A percentile compares a stretch with the other conserved stretches of the same genome.
Evolutionary conservation across 441 rosid genomes (phyloP).

Genomic region (Erodium trifolium): DNA sequence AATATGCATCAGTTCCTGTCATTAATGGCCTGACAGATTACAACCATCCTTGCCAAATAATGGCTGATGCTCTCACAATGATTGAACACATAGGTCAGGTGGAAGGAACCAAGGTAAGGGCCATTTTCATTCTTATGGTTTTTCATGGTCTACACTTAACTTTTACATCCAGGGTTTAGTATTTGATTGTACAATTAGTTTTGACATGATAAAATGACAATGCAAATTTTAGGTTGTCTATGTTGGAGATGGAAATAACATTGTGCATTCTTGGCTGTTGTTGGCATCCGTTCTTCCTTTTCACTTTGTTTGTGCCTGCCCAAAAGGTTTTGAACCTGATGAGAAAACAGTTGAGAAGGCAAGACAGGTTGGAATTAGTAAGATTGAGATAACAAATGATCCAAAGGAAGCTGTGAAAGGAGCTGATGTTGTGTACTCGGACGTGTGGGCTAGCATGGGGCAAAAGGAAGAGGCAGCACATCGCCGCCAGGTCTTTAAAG

Average conservation of each 20-base stretch:
- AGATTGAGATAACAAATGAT: slow-evolving; percentile 85
- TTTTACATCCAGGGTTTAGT: not conserved
- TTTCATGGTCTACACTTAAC: not conserved
- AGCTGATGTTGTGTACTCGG: slow-evolving; percentile 97
- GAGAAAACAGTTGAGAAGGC: slow-evolving; percentile 70
- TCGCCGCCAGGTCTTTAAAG: slow-evolving; percentile 77
- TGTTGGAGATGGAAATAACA: slow-evolving; percentile 95
- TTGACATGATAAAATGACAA: not conserved
- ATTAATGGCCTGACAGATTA: slow-evolving; percentile 88
- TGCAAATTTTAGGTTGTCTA: slow-evolving; percentile 64
- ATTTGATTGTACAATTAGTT: not conserved
- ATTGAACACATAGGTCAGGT: slow-evolving; percentile 77
- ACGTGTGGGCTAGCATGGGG: slow-evolving; percentile 99
- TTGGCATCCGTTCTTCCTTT: slow-evolving; percentile 84
- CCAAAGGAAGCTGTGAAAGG: slow-evolving; percentile 80
- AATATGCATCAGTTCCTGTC: slow-evolving; percentile 70
- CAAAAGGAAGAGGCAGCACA: slow-evolving; percentile 93
- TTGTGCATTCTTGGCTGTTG: slow-evolving; percentile 93
- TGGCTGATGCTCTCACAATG: slow-evolving; percentile 98
- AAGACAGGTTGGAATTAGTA: slow-evolving; percentile 63
- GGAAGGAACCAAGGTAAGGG: slow-evolving; percentile 81
- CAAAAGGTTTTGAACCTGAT: slow-evolving; percentile 91
- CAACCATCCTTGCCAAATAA: slow-evolving; percentile 96
- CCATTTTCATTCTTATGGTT: slow-evolving; percentile 1
- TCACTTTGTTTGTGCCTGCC: slow-evolving; percentile 91